Conservation (phyloP, 2,329 filamentous ascomycete genomes). For the Talaromyces amestolkiae region DNA sequence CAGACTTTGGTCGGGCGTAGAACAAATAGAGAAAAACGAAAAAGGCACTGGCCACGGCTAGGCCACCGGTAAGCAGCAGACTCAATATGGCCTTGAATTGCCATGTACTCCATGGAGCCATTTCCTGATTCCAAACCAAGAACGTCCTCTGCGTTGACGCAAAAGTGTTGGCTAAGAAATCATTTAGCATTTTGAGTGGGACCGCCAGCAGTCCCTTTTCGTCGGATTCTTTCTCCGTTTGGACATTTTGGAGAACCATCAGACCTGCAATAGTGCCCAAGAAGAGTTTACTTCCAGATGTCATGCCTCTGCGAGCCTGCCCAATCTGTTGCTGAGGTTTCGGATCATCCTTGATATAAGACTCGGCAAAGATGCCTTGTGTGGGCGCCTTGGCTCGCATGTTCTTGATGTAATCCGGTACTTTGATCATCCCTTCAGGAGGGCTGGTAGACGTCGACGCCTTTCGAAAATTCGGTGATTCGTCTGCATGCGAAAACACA, state of each 20-base stretch:
- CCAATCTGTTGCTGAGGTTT: conserved; percentile 32
- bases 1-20: conserved; percentile 56
- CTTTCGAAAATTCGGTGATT: conserved; percentile 35
- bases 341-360: conserved; percentile 36
- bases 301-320: conserved; percentile 47
- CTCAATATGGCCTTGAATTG: conserved; percentile 39
- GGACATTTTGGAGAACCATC: conserved; percentile 83
- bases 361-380: conserved; percentile 39
- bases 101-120: conserved; percentile 35
- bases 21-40: conserved; percentile 57
- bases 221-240: conserved; percentile 63
- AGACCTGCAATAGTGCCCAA: conserved; percentile 86
- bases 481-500: conserved; percentile 38
- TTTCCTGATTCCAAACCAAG: conserved; percentile 22
- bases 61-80: conserved; percentile 50
- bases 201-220: conserved; percentile 66
- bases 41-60: conserved; percentile 57
- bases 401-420: conserved; percentile 44
- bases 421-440: conserved; percentile 44
- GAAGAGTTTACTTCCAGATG: conserved; percentile 73
- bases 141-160: conserved; percentile 26
- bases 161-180: conserved; percentile 26
- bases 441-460: conserved; percentile 34
- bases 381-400: conserved; percentile 38
- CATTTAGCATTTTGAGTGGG: conserved; percentile 58